Evolutionary conservation across 768 basidiomycete species (phyloP), one percentile per base, ranked within the genome.

Genomic region (Leccinum variicolor): DNA sequence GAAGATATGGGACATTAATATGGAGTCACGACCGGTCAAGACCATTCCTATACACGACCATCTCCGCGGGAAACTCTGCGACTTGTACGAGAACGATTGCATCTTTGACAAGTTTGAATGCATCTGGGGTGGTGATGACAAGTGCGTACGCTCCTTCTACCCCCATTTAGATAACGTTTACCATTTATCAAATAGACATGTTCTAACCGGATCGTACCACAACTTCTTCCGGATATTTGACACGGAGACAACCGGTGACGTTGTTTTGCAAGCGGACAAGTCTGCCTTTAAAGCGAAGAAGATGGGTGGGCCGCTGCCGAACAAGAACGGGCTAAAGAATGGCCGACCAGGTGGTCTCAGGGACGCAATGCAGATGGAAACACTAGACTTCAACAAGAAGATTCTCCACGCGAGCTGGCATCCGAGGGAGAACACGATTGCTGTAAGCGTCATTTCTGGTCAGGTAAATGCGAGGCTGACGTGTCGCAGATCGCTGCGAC

Each of bases 211-310:
- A 46, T 98, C 97, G 52, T 99, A 99, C 78, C 96, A 98, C 79
- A 99, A 99, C 77, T 98, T 96, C 78, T 95, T 99, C 90, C 94
- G 94, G 73, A 97, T 99, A 85, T 99, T 94, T 76, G 96, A 98
- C 73, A 84, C 86, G 53, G 92, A 96, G 59, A 85, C 87, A 31
- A 70, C 86, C 61, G 89, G 87, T 60, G 97, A 98, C 67, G 86
- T 95, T 46, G 92, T 98, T 13, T 76, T 99, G 55, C 97, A 98
- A 75, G 97, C 97, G 2, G 97, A 99, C 79, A 99, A 99, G 75
- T 95, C 94, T 15, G 95, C 96, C 6, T 99, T 99, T 80, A 98
- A 98, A 75, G 93, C 92, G 50, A 99, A 98, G 87, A 99, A 98
- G 82, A 91, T 97, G 55, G 94, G 95, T 13, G 94, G 90, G 2